Base-by-base conservation (phyloP, 2,329 filamentous ascomycete species). In the Exophiala alcalophila region DNA sequence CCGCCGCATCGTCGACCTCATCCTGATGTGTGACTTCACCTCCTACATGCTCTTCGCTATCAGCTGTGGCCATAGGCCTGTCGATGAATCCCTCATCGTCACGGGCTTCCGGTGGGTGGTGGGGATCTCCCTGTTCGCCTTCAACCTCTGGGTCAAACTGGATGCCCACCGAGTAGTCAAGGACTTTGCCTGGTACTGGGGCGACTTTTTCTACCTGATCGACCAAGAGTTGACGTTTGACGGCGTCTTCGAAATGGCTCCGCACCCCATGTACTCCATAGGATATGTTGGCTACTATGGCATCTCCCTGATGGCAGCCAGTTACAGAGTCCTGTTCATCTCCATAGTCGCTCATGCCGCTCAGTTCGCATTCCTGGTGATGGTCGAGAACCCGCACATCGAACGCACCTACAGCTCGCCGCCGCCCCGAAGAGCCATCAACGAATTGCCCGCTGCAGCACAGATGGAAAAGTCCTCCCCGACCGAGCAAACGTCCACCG, bases 101-200 rank as follows among this genome's bases (percentile, higher is more conserved):
- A 83, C 83, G 32, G 56, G 78, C 38, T 74, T 81, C 42, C 84
- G 92, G 47, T 98, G 92, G 92, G 61, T 72, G 3, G 73, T 82
- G 32, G 92, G 92, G 37, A 77, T 91, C 53, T 67, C 77, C 27
- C 75, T 97, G 18, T 83, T 98, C 51, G 76, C 86, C 44, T 97
- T 98, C 77, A 98, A 97, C 65, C 76, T 97, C 15, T 97, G 92
- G 90, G 92, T 98, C 52, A 98, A 98, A 69, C 76, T 98, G 50
- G 92, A 98, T 66, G 92, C 92, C 14, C 92, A 98, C 66, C 80
- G 92, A 49, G 92, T 98, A 35, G 92, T 98, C 61, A 97, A 97
- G 67, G 92, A 98, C 67, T 98, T 90, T 69, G 92, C 92, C 19
- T 98, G 92, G 92, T 98, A 97, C 68, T 98, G 92, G 92, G 92